These are phyloP conservation scores for Gonapodya sp. DNA, from an alignment of 192 early-diverging fungal genomes.

Conservation along the genomic window DNA sequence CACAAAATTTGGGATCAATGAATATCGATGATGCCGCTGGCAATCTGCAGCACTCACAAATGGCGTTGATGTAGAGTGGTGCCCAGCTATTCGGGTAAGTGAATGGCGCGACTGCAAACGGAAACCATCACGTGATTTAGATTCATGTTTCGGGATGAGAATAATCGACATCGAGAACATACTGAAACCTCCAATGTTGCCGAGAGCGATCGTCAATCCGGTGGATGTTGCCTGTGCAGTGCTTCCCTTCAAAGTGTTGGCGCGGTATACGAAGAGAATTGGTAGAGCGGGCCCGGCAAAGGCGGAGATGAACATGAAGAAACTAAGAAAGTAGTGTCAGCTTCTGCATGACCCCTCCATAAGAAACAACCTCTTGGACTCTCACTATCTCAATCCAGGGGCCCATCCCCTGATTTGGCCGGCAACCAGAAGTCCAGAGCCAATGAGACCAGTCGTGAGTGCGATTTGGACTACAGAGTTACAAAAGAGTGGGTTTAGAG, in stretches of 20 bases:
- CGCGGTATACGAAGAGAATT: neutral
- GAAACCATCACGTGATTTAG: neutral
- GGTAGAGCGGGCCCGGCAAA: neutral
- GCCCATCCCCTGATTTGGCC: neutral
- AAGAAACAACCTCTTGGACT: neutral
- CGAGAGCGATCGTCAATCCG: neutral
- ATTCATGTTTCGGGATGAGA: neutral
- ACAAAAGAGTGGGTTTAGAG: too few relatives aligned
- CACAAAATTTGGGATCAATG: neutral
- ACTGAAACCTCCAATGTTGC: neutral
- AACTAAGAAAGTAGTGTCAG: neutral
- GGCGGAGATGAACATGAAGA: neutral
- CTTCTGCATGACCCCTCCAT: neutral
- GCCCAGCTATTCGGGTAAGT: neutral
- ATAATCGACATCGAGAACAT: neutral
- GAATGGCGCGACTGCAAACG: neutral
- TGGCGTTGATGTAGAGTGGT: neutral
- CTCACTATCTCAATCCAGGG: neutral
- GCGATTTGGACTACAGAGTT: neutral
- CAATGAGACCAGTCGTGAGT: neutral
- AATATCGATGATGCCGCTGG: too few relatives aligned
- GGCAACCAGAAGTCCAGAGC: neutral
- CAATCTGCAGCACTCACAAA: neutral
- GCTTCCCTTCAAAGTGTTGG: neutral
- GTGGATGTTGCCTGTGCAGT: neutral